A percentile compares a stretch with the other conserved stretches of the same genome.
These are phyloP conservation scores for Calocybe gambosa DNA, from an alignment of 1,284 basidiomycete species.

Conservation along the genomic window DNA sequence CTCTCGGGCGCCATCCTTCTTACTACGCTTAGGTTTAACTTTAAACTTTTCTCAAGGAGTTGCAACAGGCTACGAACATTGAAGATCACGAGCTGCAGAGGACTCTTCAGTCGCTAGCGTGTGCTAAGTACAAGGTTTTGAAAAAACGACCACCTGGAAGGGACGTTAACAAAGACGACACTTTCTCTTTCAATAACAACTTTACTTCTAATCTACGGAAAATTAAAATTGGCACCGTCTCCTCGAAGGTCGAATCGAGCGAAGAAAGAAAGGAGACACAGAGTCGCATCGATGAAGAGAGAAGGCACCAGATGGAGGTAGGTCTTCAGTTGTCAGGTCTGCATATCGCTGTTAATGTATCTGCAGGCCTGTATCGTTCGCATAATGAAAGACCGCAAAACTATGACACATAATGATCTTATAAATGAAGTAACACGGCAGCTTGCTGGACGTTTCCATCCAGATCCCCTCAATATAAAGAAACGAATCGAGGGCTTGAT, in stretches of 20 bases:
- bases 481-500: slow-evolving; percentile 93
- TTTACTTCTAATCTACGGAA: slow-evolving; percentile 82
- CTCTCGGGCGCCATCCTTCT: background rate
- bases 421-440: slow-evolving; percentile 90
- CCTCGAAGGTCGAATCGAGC: slow-evolving; percentile 78
- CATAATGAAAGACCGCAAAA: slow-evolving; percentile 96
- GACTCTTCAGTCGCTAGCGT: slow-evolving; percentile 92
- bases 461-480: slow-evolving; percentile 85
- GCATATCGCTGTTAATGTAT: background rate
- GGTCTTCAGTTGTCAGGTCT: slow-evolving; percentile 19
- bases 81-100: slow-evolving; percentile 79
- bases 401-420: slow-evolving; percentile 84
- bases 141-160: slow-evolving; percentile 88
- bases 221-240: slow-evolving; percentile 93
- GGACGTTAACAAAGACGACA: slow-evolving; percentile 72
- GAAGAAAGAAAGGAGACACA: slow-evolving; percentile 91
- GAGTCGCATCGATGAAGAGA: slow-evolving; percentile 89
- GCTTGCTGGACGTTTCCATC: slow-evolving; percentile 79
- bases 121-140: slow-evolving; percentile 93
- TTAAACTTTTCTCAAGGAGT: slow-evolving; percentile 42
- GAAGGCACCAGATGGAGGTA: slow-evolving; percentile 88
- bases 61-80: slow-evolving; percentile 68
- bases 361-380: slow-evolving; percentile 90
- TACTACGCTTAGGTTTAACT: too few relatives aligned
- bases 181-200: slow-evolving; percentile 84